Evolutionary conservation across 1,284 basidiomycete species (phyloP).

Genomic region (Paramarasmius palmivorus): DNA sequence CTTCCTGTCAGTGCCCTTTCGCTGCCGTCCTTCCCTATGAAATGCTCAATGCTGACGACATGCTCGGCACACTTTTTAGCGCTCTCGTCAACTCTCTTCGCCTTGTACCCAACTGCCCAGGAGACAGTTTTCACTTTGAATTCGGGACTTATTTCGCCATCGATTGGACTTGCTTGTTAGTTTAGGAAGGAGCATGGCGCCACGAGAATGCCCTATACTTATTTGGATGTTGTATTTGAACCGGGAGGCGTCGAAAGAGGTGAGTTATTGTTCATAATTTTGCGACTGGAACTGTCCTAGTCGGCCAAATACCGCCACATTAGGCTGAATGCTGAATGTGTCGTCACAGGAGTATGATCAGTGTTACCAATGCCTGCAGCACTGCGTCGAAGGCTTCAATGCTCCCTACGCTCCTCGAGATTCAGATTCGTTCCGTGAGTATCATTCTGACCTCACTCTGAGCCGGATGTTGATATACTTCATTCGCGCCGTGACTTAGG

Average conservation of each 20-base stretch:
- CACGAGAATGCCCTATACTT: conserved; percentile 3
- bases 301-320: not conserved
- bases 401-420: not conserved
- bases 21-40: too few species aligned
- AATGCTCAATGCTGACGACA: too few species aligned
- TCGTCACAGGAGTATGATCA: not conserved
- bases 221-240: conserved; percentile 4
- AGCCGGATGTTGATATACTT: too few species aligned
- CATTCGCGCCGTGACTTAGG: not conserved
- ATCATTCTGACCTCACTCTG: too few species aligned
- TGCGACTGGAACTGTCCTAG: not conserved
- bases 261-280: not conserved
- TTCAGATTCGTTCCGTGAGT: conserved; percentile 3
- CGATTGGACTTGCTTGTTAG: not conserved
- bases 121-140: too few species aligned
- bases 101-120: too few species aligned
- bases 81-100: too few species aligned
- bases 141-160: too few species aligned
- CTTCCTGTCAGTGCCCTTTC: too few species aligned
- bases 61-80: too few species aligned
- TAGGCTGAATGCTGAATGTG: too few species aligned
- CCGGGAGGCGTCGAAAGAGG: not conserved
- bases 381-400: not conserved
- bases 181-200: not conserved
- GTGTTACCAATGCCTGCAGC: not conserved